Base-by-base conservation (phyloP, 768 basidiomycete species). In the Rhodotorula diobovata region DNA sequence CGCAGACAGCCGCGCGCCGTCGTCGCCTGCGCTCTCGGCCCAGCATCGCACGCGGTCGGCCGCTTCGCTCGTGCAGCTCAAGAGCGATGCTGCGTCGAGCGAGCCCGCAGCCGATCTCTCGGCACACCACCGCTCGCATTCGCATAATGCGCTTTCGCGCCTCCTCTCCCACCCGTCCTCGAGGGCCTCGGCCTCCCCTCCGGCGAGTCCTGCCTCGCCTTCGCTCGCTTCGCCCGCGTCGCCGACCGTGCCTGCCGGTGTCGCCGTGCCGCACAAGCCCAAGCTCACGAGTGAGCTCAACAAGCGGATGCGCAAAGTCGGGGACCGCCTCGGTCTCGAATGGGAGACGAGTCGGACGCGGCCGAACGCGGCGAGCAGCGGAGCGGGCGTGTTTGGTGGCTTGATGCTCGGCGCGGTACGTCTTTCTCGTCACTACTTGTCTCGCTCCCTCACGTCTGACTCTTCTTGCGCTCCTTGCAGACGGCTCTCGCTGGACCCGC, bases 291-390 rank as follows among this genome's bases (percentile, higher is more conserved):
- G 56, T 16, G 70, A 71, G 57, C 21, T 71, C 2, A 58, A 48
- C 28, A 67, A 77, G 64, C 59, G 65, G 28, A 46, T 79, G 21
- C 69, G 72, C 51, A 67, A 70, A 35, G 30, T 78, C 7, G 72
- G 77, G 4, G 77, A 75, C 35, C 55, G 61, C 21, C 62, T 77
- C 21, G 75, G 77, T 6, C 46, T 77, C 34, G 79, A 80, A 45
- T 55, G 76, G 12, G 73, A 75, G 45, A 66, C 63, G 35, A 35
- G 53, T 12, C 20, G 62, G 8, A 69, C 78, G 32, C 57, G 82
- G n/a, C 82, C 82, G 1, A 73, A 79, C 39, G 80, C 83, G 59
- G 83, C 85, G 12, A 81, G 84, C 67, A 86, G 81, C 23, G 63
- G 58, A 0, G 70, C 66, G 39, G 70, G 70, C 14, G 70, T 71